Conservation (phyloP, 192 early-diverging fungal species). For the Coemansia sp. region DNA sequence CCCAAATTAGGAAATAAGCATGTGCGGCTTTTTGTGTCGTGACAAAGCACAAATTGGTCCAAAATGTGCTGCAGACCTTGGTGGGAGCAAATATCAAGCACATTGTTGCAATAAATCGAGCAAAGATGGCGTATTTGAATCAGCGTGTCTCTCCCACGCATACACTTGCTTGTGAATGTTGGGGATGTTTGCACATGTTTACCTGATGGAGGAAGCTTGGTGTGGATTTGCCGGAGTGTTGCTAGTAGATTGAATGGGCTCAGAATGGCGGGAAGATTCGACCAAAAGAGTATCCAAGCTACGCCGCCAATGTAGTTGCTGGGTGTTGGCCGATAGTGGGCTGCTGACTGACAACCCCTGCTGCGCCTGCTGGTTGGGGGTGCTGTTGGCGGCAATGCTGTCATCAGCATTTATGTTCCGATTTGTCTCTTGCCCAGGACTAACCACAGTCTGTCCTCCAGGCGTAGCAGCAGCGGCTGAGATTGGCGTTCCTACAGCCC, state of each 20-base stretch:
- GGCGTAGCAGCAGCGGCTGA: not conserved
- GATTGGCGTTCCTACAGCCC: not conserved
- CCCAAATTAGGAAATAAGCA: not conserved
- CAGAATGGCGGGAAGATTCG: not conserved
- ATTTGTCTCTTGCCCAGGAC: not conserved
- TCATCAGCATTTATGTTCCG: not conserved
- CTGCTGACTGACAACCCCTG: not conserved
- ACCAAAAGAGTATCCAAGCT: not conserved
- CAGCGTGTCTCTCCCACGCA: conserved; percentile 2
- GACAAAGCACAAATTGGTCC: not conserved
- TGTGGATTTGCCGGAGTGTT: conserved; percentile 6
- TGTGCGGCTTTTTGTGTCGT: not conserved
- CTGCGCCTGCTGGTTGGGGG: conserved; percentile 1
- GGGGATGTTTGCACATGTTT: not conserved
- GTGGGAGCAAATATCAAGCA: not conserved
- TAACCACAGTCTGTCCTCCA: too few relatives aligned
- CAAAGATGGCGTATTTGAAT: conserved; percentile 14
- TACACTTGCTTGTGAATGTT: not conserved
- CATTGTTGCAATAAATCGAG: conserved; percentile 15
- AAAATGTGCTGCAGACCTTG: not conserved
- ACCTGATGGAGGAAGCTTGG: not conserved
- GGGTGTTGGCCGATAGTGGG: not conserved
- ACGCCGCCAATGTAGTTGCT: not conserved
- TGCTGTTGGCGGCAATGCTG: not conserved
- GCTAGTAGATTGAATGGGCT: not conserved